Evolutionary conservation across 148 eudicot species (phyloP).

Genomic region (Fagopyrum homotropicum): DNA sequence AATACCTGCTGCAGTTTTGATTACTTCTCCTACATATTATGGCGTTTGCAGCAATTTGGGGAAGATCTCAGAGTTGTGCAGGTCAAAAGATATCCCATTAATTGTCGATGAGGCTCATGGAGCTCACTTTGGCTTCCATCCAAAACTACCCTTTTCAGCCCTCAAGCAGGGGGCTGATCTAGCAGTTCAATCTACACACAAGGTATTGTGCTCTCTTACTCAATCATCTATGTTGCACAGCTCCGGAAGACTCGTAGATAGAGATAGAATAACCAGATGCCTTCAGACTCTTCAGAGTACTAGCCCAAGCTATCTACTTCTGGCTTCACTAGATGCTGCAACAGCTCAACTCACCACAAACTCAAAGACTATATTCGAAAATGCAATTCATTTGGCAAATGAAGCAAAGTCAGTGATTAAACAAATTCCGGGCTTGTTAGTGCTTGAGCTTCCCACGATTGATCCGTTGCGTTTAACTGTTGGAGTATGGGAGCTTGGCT

Average conservation of each 20-base stretch:
- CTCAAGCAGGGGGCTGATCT: slow-evolving; percentile 73
- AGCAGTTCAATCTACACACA: slow-evolving; percentile 74
- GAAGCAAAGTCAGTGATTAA: slow-evolving; percentile 34
- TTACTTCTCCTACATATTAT: slow-evolving; percentile 68
- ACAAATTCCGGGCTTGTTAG: slow-evolving; percentile 41
- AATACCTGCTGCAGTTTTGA: slow-evolving; percentile 61
- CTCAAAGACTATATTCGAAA: slow-evolving; percentile 29
- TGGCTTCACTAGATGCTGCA: slow-evolving; percentile 76
- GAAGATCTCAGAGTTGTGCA: slow-evolving; percentile 51
- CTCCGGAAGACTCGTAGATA: slow-evolving; percentile 39
- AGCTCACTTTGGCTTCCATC: slow-evolving; percentile 78
- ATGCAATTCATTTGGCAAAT: slow-evolving; percentile 37
- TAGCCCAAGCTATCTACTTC: slow-evolving; percentile 65
- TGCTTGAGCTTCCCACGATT: slow-evolving; percentile 33
- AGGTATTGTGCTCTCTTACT: slow-evolving; percentile 66
- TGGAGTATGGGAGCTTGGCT: slow-evolving; percentile 41
- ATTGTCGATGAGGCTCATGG: slow-evolving; percentile 89
- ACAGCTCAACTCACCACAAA: slow-evolving; percentile 42
- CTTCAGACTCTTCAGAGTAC: slow-evolving; percentile 78
- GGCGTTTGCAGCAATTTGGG: slow-evolving; percentile 62
- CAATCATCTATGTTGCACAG: slow-evolving; percentile 79
- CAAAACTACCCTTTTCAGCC: slow-evolving; percentile 47
- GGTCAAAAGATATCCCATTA: slow-evolving; percentile 37
- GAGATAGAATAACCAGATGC: slow-evolving; percentile 52
- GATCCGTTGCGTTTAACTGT: slow-evolving; percentile 58